Conservation (phyloP, 2,329 filamentous ascomycete genomes). For the Hymenoscyphus occultus region DNA sequence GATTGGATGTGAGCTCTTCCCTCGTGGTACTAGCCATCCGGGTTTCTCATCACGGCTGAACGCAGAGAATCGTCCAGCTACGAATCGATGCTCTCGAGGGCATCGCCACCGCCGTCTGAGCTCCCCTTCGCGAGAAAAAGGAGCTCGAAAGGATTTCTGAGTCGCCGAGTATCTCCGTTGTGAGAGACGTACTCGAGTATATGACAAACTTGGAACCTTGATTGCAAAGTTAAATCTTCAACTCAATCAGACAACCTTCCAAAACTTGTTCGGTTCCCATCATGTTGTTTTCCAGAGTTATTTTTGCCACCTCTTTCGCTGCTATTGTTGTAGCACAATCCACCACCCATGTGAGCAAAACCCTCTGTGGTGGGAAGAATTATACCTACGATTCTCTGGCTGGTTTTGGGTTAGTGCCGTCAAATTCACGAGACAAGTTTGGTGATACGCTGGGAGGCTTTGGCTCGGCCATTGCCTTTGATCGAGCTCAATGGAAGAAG, state of each 20-base stretch:
- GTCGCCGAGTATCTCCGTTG: neutral
- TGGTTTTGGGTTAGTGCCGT: slow-evolving; percentile 61
- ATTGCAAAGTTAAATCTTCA: neutral
- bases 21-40: neutral
- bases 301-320: slow-evolving; percentile 9
- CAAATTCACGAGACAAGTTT: slow-evolving; percentile 60
- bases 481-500: slow-evolving; percentile 57
- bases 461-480: slow-evolving; percentile 64
- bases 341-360: slow-evolving; percentile 20
- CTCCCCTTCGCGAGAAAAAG: neutral
- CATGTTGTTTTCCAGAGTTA: slow-evolving; percentile 1
- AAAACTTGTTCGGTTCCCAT: neutral
- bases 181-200: neutral
- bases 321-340: slow-evolving; percentile 11
- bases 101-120: neutral
- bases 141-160: neutral
- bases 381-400: slow-evolving; percentile 67
- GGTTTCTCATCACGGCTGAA: neutral
- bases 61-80: neutral
- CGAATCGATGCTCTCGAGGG: neutral
- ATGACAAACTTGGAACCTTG: neutral
- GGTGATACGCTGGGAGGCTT: slow-evolving; percentile 68
- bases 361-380: slow-evolving; percentile 47
- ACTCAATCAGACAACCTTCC: neutral
- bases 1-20: neutral